Conservation (phyloP, 2,329 filamentous ascomycete species). For the Chaetomium sp. region DNA sequence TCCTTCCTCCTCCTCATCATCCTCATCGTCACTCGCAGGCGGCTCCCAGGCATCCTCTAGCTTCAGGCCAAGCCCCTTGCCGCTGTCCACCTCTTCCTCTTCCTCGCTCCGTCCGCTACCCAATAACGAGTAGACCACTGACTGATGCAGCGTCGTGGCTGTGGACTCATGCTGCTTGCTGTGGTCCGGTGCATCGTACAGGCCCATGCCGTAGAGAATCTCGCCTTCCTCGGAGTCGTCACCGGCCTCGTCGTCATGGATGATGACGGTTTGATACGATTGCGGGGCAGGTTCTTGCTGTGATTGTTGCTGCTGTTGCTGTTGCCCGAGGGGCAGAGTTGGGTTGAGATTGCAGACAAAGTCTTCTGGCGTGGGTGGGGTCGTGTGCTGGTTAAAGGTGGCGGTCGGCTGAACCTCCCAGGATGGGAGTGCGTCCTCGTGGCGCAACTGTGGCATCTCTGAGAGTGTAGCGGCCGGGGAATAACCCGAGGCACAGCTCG, state of each 20-base stretch:
- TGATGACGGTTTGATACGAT: conserved; percentile 4
- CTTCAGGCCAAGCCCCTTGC: conserved; percentile 52
- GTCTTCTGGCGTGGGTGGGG: conserved; percentile 55
- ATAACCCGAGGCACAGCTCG: conserved; percentile 4
- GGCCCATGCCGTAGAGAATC: conserved; percentile 73
- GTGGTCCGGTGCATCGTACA: conserved; percentile 68
- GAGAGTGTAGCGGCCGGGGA: neutral
- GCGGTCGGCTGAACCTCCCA: conserved; percentile 26
- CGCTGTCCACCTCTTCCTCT: conserved; percentile 33
- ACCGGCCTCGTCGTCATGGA: conserved; percentile 44
- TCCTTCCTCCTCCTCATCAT: conserved; percentile 45
- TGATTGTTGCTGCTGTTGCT: conserved; percentile 1
- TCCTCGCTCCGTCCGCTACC: conserved; percentile 42
- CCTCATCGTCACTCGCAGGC: conserved; percentile 55
- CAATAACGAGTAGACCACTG: conserved; percentile 49
- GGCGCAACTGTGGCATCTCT: conserved; percentile 19
- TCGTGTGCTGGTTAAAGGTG: conserved; percentile 38
- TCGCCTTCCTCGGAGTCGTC: conserved; percentile 52
- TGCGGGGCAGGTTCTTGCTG: neutral
- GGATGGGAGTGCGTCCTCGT: conserved; percentile 42
- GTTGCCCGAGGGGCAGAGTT: conserved; percentile 28
- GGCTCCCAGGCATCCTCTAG: conserved; percentile 75
- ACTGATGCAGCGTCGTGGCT: conserved; percentile 40
- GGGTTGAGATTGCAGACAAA: conserved; percentile 32
- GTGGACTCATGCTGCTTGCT: conserved; percentile 33